These are phyloP conservation scores for Amauroascus niger DNA, from an alignment of 2,329 filamentous ascomycete species.

Conservation along the genomic window DNA sequence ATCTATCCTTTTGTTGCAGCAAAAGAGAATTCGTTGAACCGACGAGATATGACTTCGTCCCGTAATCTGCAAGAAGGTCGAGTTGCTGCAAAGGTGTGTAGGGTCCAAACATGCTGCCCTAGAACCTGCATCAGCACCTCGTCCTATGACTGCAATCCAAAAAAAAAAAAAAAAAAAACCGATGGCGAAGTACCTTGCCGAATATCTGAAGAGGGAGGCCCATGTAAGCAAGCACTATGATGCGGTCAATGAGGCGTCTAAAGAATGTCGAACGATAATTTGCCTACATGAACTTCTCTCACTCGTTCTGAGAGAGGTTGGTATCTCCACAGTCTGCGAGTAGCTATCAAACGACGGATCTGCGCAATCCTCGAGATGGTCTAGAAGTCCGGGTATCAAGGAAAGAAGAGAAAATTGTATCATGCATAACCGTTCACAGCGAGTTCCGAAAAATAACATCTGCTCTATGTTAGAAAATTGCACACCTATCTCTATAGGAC, in stretches of 20 bases:
- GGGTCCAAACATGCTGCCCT: slow-evolving; percentile 89
- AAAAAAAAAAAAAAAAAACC: background rate
- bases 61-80: slow-evolving; percentile 82
- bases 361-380: slow-evolving; percentile 86
- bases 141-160: background rate
- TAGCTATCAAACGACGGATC: slow-evolving; percentile 85
- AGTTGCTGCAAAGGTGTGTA: slow-evolving; percentile 95
- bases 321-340: slow-evolving; percentile 61
- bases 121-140: slow-evolving; percentile 2
- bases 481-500: background rate
- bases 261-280: background rate
- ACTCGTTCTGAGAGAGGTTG: slow-evolving; percentile 81
- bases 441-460: slow-evolving; percentile 98
- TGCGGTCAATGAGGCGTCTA: slow-evolving; percentile 20
- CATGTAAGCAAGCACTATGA: slow-evolving; percentile 73
- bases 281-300: slow-evolving; percentile 65
- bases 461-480: slow-evolving; percentile 31
- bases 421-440: slow-evolving; percentile 93
- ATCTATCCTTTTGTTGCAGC: slow-evolving; percentile 86
- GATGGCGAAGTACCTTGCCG: slow-evolving; percentile 54
- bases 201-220: slow-evolving; percentile 91
- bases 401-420: slow-evolving; percentile 96
- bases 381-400: slow-evolving; percentile 82
- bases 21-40: slow-evolving; percentile 93
- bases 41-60: slow-evolving; percentile 94